Conservation (phyloP, 768 basidiomycete genomes). For the Dentipellis sp. region DNA sequence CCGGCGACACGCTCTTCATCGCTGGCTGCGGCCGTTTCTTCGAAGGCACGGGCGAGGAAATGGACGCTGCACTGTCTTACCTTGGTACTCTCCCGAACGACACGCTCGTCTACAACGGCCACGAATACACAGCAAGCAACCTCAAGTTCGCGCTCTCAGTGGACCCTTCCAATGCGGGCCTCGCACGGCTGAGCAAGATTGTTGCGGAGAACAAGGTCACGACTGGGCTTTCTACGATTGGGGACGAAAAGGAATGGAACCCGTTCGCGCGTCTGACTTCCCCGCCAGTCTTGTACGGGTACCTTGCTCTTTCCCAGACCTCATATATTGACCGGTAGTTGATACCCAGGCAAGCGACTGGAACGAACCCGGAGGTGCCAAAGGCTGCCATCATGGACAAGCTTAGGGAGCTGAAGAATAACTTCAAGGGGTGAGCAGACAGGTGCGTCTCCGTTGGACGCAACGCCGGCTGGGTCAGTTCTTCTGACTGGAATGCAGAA, state of each 20-base stretch:
- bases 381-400: constrained; percentile 60
- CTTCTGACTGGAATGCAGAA: too few species aligned
- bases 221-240: constrained; percentile 81
- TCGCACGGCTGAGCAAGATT: constrained; percentile 50
- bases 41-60: constrained; percentile 72
- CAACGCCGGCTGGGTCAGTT: too few species aligned
- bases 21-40: constrained; percentile 93
- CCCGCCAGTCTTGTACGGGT: constrained; percentile 50
- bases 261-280: constrained; percentile 81
- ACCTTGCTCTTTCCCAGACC: neutral
- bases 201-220: constrained; percentile 53
- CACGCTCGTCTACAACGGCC: constrained; percentile 81
- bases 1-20: constrained; percentile 88
- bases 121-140: constrained; percentile 81
- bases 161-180: constrained; percentile 52
- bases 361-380: constrained; percentile 30
- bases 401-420: constrained; percentile 80
- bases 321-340: neutral
- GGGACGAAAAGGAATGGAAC: constrained; percentile 92
- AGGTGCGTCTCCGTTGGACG: neutral
- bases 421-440: constrained; percentile 50
- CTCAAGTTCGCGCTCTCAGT: constrained; percentile 61
- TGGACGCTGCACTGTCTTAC: constrained; percentile 68
- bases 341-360: constrained; percentile 38
- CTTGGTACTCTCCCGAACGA: constrained; percentile 68